Conservation (phyloP, 2,329 filamentous ascomycete species). For the Magnaporthales sp. region DNA sequence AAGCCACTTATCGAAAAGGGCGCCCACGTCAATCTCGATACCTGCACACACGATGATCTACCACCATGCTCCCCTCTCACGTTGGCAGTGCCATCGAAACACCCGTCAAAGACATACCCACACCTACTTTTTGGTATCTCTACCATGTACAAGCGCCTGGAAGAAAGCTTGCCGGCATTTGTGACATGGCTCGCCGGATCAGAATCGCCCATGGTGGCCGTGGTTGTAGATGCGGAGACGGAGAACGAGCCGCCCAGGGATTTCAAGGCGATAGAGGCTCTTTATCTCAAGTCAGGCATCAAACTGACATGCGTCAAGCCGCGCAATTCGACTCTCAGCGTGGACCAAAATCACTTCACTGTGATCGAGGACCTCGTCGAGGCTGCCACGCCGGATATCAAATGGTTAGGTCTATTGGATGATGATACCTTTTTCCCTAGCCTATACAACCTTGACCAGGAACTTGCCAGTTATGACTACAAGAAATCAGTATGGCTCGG, state of each 20-base stretch:
- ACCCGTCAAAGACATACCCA: constrained; percentile 31
- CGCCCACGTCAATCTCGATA: constrained; percentile 21
- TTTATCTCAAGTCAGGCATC: constrained; percentile 22
- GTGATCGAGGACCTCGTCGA: constrained; percentile 41
- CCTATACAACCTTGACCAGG: constrained; percentile 37
- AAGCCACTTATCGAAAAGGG: constrained; percentile 25
- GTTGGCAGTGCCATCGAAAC: constrained; percentile 35
- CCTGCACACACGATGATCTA: constrained; percentile 16
- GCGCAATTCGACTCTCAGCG: constrained; percentile 23
- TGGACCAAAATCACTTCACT: constrained; percentile 49
- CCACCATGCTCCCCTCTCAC: constrained; percentile 32
- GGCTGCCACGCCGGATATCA: constrained; percentile 31
- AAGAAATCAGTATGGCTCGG: constrained; percentile 43
- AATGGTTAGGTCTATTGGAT: constrained; percentile 50
- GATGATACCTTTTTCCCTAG: constrained; percentile 57
- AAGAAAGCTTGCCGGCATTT: constrained; percentile 40
- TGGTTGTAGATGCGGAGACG: constrained; percentile 33
- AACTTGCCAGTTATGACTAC: constrained; percentile 38
- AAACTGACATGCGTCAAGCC: constrained; percentile 15
- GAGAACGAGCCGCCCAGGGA: constrained; percentile 7
- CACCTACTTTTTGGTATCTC: constrained; percentile 51
- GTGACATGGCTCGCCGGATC: constrained; percentile 46
- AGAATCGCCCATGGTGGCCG: constrained; percentile 40
- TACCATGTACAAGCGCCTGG: constrained; percentile 40
- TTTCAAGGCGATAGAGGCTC: constrained; percentile 19